Evolutionary conservation across 257 asterid species (phyloP), one percentile per base, ranked within the genome.

Genomic region (Cinchona pubescens): DNA sequence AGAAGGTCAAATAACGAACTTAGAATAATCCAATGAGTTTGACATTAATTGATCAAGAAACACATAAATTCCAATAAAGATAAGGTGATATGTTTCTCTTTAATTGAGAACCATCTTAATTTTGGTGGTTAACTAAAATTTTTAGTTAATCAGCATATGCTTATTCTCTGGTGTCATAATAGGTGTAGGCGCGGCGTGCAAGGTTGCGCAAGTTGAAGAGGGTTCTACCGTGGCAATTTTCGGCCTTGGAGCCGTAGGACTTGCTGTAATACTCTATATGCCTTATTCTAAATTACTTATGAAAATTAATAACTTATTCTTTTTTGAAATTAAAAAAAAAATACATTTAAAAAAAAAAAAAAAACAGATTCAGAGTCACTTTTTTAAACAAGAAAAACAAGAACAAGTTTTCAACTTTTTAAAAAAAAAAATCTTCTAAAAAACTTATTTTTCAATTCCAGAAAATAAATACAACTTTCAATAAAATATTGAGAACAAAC

Each of bases 171-270:
- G 42, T 66, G 7, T 18, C 40, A 23, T 2, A 9, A 11, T 70
- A 86, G 87, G 89, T 59, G 2, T 86, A 49, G 89, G 89, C 14
- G 89, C 89, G 27, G 86, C 80, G 7, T 75, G 70, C 45, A 83
- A 79, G 67, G 63, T 75, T 71, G 89, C 87, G 30, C 48, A 83
- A 73, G 79, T 86, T 7, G 86, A 79, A 35, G 76, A 83, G 78
- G 89, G 84, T 16, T 81, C 89, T 1, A 77, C 79, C 0, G 87
- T 86, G 14, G 89, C 81, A 18, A 81, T 86, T 38, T 86, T 86
- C 69, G 89, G 89, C 37, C 84, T 86, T 13, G 87, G 87, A 65
- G 75, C 83, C 0, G 79, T 83, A 42, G 87, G 89, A 67, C 86
- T 86, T 6, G 84, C 89, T 83, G 89, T 79, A 74, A 69, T 40